Conservation (phyloP, 108 stramenopile genomes). For the Nitzschia sp. region DNA sequence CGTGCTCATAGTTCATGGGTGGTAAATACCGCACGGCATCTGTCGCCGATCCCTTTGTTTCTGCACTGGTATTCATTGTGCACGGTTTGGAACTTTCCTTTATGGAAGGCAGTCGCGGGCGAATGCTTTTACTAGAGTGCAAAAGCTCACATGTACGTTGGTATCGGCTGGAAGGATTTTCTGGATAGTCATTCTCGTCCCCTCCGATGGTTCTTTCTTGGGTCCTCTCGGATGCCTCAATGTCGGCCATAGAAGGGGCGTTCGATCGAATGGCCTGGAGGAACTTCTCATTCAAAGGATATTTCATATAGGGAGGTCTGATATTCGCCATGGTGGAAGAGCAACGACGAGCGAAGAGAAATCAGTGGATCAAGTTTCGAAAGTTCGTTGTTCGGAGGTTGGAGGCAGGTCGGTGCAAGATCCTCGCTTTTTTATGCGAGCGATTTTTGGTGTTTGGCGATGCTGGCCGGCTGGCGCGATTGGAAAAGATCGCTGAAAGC, state of each 20-base stretch:
- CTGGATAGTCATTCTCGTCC: neutral
- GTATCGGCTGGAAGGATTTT: neutral
- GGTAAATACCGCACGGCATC: neutral
- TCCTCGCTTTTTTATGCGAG: no score
- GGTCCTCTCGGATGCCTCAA: neutral
- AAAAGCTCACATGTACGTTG: neutral
- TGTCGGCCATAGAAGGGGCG: neutral
- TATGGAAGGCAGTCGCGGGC: neutral
- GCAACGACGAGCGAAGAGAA: no score
- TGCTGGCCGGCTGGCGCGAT: no score
- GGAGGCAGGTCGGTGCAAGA: neutral
- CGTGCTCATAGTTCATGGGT: neutral
- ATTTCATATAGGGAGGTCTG: neutral
- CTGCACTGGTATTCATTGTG: no score
- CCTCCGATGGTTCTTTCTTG: neutral
- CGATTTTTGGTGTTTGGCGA: no score
- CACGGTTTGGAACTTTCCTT: no score
- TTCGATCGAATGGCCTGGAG: slow-evolving; percentile 1
- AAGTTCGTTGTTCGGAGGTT: neutral
- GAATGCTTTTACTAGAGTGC: neutral
- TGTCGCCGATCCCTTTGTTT: neutral
- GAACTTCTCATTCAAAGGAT: neutral
- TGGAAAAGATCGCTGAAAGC: no score
- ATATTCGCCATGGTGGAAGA: neutral
- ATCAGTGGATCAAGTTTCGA: neutral